Conservation (phyloP, 2,329 filamentous ascomycete genomes). For the Penicillium sclerotiorum region DNA sequence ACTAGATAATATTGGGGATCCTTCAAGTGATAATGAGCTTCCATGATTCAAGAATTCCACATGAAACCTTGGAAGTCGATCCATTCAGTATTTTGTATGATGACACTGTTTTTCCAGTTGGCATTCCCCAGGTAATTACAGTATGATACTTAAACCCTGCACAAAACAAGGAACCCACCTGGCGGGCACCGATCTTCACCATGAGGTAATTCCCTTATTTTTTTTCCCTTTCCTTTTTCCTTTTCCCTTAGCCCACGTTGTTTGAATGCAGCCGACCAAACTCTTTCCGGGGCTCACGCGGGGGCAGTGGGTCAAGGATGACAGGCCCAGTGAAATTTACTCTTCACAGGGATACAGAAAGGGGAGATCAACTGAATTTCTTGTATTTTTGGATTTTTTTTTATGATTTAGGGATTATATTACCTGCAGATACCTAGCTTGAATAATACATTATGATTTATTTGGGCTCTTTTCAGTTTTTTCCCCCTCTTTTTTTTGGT, state of each 20-base stretch:
- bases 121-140: too few relatives aligned
- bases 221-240: slow-evolving; percentile 30
- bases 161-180: slow-evolving; percentile 24
- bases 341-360: slow-evolving; percentile 25
- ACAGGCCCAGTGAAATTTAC: slow-evolving; percentile 34
- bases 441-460: too few relatives aligned
- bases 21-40: too few relatives aligned
- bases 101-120: too few relatives aligned
- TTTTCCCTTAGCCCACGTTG: slow-evolving; percentile 39
- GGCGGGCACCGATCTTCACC: slow-evolving; percentile 30
- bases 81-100: too few relatives aligned
- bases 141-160: slow-evolving; percentile 6
- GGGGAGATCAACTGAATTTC: background rate
- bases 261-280: slow-evolving; percentile 41
- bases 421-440: background rate
- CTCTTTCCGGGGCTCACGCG: slow-evolving; percentile 37
- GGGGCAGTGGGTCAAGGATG: slow-evolving; percentile 42
- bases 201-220: slow-evolving; percentile 30
- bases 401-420: background rate
- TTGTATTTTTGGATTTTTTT: slow-evolving; percentile 8
- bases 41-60: too few relatives aligned
- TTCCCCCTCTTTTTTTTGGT: slow-evolving; percentile 3
- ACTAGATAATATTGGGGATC: too few relatives aligned
- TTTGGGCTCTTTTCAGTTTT: slow-evolving; percentile 1
- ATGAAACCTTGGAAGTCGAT: too few relatives aligned